Base-by-base conservation (phyloP, 805 yeast species). In the Candida namnaoensis region DNA sequence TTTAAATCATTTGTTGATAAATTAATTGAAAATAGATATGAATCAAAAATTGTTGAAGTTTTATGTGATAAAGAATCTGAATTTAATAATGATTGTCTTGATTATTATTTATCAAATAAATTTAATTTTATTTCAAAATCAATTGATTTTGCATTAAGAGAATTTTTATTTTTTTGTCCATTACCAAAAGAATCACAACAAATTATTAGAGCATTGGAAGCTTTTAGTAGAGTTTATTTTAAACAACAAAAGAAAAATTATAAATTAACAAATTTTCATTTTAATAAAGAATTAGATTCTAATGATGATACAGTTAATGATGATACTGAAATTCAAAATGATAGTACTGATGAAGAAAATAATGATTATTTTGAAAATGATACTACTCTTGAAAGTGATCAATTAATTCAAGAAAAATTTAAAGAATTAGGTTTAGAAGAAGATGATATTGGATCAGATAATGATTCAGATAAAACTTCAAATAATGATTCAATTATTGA, bases 141-240 rank as follows among this genome's bases (percentile, higher is more conserved):
- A 0, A 50, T 84, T 14, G 93, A 84, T 50, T 63, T 84, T 44
- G 69, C 90, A 0, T 57, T 84, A 40, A 61, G 90, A 35, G 74
- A 72, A 48, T 69, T 83, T 39, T 57, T 84, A 35, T 67, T 78
- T 64, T 61, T 69, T 38, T 69, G 77, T 43, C 76, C 76, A 41
- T 60, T 84, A 25, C 93, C 93, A 0, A 71, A 68, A 46, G 93
- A 84, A 52, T 65, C 87, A 0, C 91, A 83, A 54, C 90, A 84
- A 52, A 83, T 84, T 39, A 91, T 84, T 50, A 64, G 88, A 38
- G 69, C 81, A 4, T 60, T 84, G 35, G 74, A 72, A 40, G 70
- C 70, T 30, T 80, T 84, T 57, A 72, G 84, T 9, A 54, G 52
- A 27, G 66, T 72, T 24, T 84, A 77, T 56, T 68, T 67, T 44